These are phyloP conservation scores for Gossypium mustelinum DNA, from an alignment of 345 rosid species.

Conservation along the genomic window DNA sequence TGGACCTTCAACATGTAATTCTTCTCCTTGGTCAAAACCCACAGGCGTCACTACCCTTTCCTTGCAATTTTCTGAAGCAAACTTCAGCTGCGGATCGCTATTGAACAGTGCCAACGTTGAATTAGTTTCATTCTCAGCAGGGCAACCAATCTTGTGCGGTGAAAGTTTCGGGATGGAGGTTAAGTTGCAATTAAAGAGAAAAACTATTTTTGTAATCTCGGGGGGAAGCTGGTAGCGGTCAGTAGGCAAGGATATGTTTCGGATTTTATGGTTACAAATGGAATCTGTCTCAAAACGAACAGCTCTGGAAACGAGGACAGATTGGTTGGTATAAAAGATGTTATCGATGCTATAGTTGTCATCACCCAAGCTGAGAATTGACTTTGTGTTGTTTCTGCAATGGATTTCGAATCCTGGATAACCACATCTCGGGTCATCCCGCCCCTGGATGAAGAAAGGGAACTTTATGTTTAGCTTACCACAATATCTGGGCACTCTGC, in stretches of 20 bases:
- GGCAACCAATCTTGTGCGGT: constrained; percentile 7
- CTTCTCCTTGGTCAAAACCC: background rate
- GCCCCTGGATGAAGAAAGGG: constrained; percentile 33
- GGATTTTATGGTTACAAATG: constrained; percentile 16
- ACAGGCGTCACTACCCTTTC: constrained; percentile 25
- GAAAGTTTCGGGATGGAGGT: background rate
- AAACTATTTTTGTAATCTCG: background rate
- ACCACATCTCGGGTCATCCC: constrained; percentile 35
- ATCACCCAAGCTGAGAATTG: constrained; percentile 25
- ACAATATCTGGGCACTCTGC: constrained; percentile 3
- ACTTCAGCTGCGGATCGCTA: constrained; percentile 19
- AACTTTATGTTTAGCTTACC: constrained; percentile 16
- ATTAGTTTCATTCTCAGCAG: background rate
- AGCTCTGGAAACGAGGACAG: constrained; percentile 35
- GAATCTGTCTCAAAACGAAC: background rate
- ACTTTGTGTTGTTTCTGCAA: constrained; percentile 22
- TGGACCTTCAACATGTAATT: background rate
- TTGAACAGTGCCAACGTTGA: constrained; percentile 22
- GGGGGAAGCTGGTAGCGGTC: constrained; percentile 1
- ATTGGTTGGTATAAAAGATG: constrained; percentile 31
- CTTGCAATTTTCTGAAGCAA: constrained; percentile 24
- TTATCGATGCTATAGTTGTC: constrained; percentile 22
- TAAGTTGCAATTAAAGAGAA: constrained; percentile 32
- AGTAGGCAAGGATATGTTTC: constrained; percentile 25
- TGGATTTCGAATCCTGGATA: constrained; percentile 42